These are phyloP conservation scores for Cadophora luteo-olivacea DNA, from an alignment of 2,329 filamentous ascomycete species.

Conservation along the genomic window DNA sequence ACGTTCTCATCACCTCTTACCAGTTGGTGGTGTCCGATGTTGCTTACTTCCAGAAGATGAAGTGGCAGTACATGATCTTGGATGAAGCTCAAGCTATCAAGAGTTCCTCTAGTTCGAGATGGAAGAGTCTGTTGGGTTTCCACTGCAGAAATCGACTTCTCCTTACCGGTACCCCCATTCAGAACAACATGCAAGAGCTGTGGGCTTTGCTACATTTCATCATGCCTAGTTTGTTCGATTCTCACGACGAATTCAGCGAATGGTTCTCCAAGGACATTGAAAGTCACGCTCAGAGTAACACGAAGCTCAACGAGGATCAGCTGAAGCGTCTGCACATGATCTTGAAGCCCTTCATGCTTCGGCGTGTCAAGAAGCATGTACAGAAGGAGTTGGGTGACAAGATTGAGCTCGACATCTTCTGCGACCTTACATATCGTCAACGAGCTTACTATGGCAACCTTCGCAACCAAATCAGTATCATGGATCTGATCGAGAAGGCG, in stretches of 20 bases:
- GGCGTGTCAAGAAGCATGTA: conserved; percentile 99
- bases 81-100: conserved; percentile 99
- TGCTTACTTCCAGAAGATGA: conserved; percentile 98
- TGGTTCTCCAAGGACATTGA: conserved; percentile 98
- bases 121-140: conserved; percentile 94
- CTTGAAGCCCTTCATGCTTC: conserved; percentile 98
- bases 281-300: conserved; percentile 97
- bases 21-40: conserved; percentile 96
- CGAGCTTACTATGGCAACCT: conserved; percentile 91
- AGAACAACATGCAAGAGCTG: conserved; percentile 99
- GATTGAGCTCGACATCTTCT: conserved; percentile 96
- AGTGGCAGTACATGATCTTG: conserved; percentile 99
- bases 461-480: conserved; percentile 96
- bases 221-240: conserved; percentile 98
- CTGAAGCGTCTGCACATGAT: conserved; percentile 98
- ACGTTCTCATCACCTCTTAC: conserved; percentile 96
- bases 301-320: conserved; percentile 99
- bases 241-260: conserved; percentile 89
- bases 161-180: conserved; percentile 95
- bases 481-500: conserved; percentile 97
- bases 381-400: conserved; percentile 99
- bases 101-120: conserved; percentile 92
- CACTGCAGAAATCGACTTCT: conserved; percentile 93
- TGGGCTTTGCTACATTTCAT: conserved; percentile 99
- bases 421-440: conserved; percentile 94